Evolutionary conservation across 805 yeast genomes (phyloP), one percentile per base, ranked within the genome.

Genomic region (Groenewaldozyma salmanticensis): DNA sequence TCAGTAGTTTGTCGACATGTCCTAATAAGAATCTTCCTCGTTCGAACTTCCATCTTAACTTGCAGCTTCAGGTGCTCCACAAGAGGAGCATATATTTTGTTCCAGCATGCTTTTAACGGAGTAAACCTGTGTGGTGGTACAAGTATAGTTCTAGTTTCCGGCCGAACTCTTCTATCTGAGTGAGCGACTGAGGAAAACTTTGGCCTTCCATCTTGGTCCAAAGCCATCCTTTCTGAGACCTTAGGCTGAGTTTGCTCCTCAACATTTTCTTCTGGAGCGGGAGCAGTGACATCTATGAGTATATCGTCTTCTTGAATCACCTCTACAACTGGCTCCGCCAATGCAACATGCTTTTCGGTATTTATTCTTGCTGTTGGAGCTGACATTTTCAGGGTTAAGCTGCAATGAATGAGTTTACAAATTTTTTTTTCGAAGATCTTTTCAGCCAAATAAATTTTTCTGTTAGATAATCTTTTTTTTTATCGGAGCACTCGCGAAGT

Each of bases 71-170:
- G 71, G 64, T 88, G 95, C 48, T 92, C 96, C 29, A 92, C 97
- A 51, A 92, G 68, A 4, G 98, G 97, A 27, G 94, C 95, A 59
- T 92, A 92, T 35, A 92, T 81, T 60, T 92, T 92, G 35, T 85
- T 74, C 99, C 99, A 92, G 35, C 79, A 72, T 49, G 75, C 76
- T 61, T 86, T 83, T 54, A 92, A 72, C 19, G 98, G 98, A 1
- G 94, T 74, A 87, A 92, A 81, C 71, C 99, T 75, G 61, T 92
- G 97, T 22, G 96, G 97, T 32, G 98, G 98, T 24, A 92, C 94
- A 2, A 90, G 76, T 7, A 92, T 83, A 57, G 88, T 88, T 66
- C 97, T 74, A 41, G 81, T 72, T 62, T 90, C 96, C 40, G 80
- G 66, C 62, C 86, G 86, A 22, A 85, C 88, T 48, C 71, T 74